A percentile compares a stretch with the other conserved stretches of the same genome.
Evolutionary conservation across 305 asterid species (phyloP).

Genomic region (Fraxinus greggii): DNA sequence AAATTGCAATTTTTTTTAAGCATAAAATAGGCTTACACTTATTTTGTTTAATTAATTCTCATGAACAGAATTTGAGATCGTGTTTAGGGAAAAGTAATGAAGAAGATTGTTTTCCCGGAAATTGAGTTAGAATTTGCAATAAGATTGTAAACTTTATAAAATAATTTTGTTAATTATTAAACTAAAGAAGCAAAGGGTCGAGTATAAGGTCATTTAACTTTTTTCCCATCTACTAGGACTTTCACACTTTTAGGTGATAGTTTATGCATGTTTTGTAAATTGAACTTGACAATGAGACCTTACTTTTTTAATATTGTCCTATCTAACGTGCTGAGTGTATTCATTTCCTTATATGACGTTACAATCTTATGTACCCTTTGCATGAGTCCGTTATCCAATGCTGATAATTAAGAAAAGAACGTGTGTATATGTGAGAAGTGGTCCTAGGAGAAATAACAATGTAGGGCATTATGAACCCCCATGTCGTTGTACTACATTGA

Average conservation of each 20-base stretch:
- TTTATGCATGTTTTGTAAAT: neutral
- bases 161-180: neutral
- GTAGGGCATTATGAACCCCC: constrained; percentile 37
- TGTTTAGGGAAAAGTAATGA: neutral
- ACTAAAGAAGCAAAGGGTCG: neutral
- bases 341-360: neutral
- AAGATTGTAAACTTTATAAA: neutral
- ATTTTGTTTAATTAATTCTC: neutral
- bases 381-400: constrained; percentile 5
- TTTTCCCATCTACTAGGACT: neutral
- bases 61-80: neutral
- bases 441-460: constrained; percentile 44
- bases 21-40: neutral
- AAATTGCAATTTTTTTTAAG: neutral
- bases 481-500: constrained; percentile 31
- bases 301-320: neutral
- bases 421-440: neutral
- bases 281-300: neutral
- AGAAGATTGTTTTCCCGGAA: neutral
- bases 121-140: neutral
- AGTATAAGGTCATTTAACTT: neutral
- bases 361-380: constrained; percentile 1
- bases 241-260: neutral
- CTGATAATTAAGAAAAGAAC: neutral
- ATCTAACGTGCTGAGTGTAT: neutral